phyloP scores from a whole-genome alignment of 2,329 filamentous ascomycete genomes.

The Phialemonium atrogriseum region DNA sequence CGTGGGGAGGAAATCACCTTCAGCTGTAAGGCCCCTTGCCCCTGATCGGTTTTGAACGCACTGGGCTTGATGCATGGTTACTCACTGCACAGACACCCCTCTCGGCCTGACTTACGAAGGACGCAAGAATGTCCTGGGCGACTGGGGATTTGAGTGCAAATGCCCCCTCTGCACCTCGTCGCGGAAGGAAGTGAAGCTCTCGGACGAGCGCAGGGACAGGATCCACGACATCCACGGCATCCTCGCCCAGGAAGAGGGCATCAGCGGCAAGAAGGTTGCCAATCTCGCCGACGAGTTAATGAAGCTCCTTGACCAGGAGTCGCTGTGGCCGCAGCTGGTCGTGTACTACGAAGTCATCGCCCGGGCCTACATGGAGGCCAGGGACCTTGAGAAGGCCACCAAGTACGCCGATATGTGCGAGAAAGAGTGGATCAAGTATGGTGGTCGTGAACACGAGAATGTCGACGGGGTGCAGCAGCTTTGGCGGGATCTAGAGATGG shows the following conservation, averaged over 20 bases:
- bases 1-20: conserved; percentile 13
- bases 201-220: conserved; percentile 14
- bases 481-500: conserved; percentile 8
- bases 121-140: conserved; percentile 8
- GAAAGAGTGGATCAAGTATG: conserved; percentile 10
- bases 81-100: conserved; percentile 11
- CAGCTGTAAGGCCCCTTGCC: conserved; percentile 11
- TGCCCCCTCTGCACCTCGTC: conserved; percentile 14
- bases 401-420: conserved; percentile 8
- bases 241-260: conserved; percentile 3
- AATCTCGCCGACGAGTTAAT: conserved; percentile 12
- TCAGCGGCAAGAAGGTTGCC: conserved; percentile 1
- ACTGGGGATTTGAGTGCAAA: conserved; percentile 17
- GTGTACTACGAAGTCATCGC: conserved; percentile 17
- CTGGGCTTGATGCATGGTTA: too few species aligned
- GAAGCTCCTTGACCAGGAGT: conserved; percentile 14
- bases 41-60: too few species aligned
- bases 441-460: conserved; percentile 14
- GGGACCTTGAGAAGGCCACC: conserved; percentile 8
- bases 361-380: conserved; percentile 13
- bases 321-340: conserved; percentile 17
- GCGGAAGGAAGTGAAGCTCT: conserved; percentile 3
- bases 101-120: conserved; percentile 12
- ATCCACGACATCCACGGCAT: conserved; percentile 14
- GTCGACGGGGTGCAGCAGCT: conserved; percentile 10